phyloP scores from a whole-genome alignment of 345 rosid species.

The Acer saccharum region DNA sequence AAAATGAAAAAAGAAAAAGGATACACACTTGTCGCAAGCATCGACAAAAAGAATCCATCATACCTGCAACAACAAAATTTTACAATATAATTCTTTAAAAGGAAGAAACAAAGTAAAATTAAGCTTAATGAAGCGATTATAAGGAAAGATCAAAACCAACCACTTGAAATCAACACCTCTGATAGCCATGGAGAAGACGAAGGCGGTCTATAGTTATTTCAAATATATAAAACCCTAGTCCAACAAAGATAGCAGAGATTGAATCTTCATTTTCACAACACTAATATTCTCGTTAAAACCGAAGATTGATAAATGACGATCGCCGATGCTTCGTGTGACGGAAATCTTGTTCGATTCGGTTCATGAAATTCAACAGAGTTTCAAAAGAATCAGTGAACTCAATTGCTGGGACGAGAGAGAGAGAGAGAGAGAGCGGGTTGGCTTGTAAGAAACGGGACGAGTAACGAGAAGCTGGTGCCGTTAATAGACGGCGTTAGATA shows the following conservation, averaged over 20 bases:
- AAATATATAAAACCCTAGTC: slow-evolving; percentile 16
- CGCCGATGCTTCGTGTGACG: too few relatives aligned
- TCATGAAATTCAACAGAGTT: neutral
- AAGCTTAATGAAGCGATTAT: neutral
- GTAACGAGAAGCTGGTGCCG: neutral
- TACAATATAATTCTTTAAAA: neutral
- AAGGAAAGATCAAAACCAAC: slow-evolving; percentile 42
- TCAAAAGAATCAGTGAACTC: neutral
- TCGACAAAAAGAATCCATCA: slow-evolving; percentile 98
- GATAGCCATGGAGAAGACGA: slow-evolving; percentile 57
- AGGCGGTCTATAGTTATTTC: neutral
- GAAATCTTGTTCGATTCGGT: slow-evolving; percentile 8
- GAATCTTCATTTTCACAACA: slow-evolving; percentile 12
- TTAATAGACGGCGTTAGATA: neutral
- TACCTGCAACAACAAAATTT: slow-evolving; percentile 58
- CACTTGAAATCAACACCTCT: slow-evolving; percentile 97
- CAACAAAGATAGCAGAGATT: neutral
- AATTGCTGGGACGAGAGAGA: neutral
- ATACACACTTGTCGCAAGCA: slow-evolving; percentile 99
- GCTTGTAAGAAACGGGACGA: neutral
- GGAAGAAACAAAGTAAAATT: neutral
- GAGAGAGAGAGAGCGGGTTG: neutral
- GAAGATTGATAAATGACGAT: neutral
- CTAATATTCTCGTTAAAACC: neutral
- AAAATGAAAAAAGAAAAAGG: slow-evolving; percentile 36